Conservation (phyloP, 2,329 filamentous ascomycete genomes). For the Claviceps sorghi region DNA sequence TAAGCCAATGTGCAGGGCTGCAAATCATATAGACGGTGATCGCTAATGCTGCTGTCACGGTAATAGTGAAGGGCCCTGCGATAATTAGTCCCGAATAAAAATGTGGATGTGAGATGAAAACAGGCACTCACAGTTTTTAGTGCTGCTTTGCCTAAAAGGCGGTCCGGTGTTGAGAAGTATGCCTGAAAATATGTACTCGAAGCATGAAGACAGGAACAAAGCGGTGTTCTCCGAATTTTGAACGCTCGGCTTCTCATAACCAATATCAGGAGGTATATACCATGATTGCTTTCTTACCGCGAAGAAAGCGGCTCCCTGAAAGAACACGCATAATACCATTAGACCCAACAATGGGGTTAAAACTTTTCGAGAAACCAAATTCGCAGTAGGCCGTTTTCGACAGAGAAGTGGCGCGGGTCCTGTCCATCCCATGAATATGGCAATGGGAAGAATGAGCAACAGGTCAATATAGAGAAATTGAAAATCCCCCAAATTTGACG, state of each 20-base stretch:
- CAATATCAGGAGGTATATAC: slow-evolving; percentile 69
- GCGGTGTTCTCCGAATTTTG: slow-evolving; percentile 89
- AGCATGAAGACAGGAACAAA: slow-evolving; percentile 80
- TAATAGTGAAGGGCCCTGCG: slow-evolving; percentile 68
- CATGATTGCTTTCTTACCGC: slow-evolving; percentile 67
- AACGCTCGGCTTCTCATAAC: slow-evolving; percentile 68
- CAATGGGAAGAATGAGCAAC: slow-evolving; percentile 81
- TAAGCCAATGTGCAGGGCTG: slow-evolving; percentile 54
- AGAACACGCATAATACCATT: slow-evolving; percentile 62
- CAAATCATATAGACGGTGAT: slow-evolving; percentile 71
- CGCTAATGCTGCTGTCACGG: slow-evolving; percentile 52
- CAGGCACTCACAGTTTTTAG: slow-evolving; percentile 55
- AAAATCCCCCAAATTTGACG: slow-evolving; percentile 90
- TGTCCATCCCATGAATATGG: slow-evolving; percentile 98
- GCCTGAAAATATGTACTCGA: slow-evolving; percentile 85
- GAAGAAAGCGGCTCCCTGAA: slow-evolving; percentile 62
- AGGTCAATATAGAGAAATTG: slow-evolving; percentile 96
- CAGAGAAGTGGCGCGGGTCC: slow-evolving; percentile 65
- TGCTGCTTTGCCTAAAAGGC: slow-evolving; percentile 72
- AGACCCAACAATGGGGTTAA: slow-evolving; percentile 80
- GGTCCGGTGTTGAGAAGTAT: slow-evolving; percentile 82
- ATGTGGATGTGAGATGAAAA: not conserved
- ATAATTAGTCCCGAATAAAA: not conserved
- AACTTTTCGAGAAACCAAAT: slow-evolving; percentile 84
- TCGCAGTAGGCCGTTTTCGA: slow-evolving; percentile 77